Conservation (phyloP, 1,284 basidiomycete genomes). For the Nidula niveotomentosa region DNA sequence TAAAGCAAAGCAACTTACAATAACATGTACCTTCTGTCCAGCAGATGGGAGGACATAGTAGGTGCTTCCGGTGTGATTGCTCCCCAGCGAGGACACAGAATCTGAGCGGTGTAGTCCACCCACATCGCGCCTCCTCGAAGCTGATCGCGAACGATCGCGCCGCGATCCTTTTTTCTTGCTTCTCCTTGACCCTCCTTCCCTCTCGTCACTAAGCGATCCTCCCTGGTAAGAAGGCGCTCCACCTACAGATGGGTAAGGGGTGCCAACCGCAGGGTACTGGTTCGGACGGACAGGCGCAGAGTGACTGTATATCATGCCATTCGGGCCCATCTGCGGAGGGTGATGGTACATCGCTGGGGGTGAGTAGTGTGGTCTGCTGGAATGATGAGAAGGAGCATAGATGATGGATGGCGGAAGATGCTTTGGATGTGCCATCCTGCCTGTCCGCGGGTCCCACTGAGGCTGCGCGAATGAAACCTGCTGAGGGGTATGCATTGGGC, state of each 20-base stretch:
- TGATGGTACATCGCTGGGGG: constrained; percentile 50
- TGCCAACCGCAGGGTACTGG: constrained; percentile 26
- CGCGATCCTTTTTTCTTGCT: constrained; percentile 16
- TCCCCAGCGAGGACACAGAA: constrained; percentile 39
- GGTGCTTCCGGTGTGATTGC: constrained; percentile 59
- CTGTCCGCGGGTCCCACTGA: constrained; percentile 19
- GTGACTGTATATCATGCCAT: constrained; percentile 54
- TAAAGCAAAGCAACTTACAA: constrained; percentile 46
- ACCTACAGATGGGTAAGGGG: constrained; percentile 32
- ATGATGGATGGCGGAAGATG: constrained; percentile 48
- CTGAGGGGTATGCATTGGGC: constrained; percentile 6
- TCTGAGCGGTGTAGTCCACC: constrained; percentile 10
- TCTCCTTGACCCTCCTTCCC: constrained; percentile 16
- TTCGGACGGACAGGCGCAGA: constrained; percentile 45
- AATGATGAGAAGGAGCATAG: constrained; percentile 48
- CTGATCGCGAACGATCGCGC: constrained; percentile 30
- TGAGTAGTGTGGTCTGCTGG: constrained; percentile 38
- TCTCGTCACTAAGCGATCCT: constrained; percentile 28
- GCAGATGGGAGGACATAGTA: constrained; percentile 69
- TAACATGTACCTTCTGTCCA: constrained; percentile 68
- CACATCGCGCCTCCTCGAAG: neutral
- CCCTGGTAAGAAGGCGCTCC: constrained; percentile 23
- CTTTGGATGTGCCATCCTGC: constrained; percentile 18
- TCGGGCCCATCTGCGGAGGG: constrained; percentile 42
- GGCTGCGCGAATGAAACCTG: constrained; percentile 28